phyloP scores from a whole-genome alignment of 2,329 filamentous ascomycete species.

The Claviceps capensis region DNA sequence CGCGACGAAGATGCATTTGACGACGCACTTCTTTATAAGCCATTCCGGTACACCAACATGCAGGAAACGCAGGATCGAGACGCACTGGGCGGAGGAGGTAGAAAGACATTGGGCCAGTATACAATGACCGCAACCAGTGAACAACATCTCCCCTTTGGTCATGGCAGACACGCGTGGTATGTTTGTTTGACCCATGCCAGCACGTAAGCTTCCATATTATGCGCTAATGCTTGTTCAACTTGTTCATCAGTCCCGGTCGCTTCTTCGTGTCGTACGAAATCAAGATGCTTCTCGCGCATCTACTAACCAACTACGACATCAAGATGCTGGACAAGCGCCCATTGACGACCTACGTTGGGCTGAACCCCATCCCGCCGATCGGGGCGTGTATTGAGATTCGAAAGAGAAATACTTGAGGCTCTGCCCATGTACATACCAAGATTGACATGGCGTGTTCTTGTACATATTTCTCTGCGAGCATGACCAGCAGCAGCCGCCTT shows the following conservation, averaged over 20 bases:
- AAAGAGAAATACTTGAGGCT: constrained; percentile 2
- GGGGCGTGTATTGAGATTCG: constrained; percentile 16
- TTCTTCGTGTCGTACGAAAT: constrained; percentile 43
- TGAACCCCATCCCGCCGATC: constrained; percentile 21
- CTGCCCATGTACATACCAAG: not conserved
- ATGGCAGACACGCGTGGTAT: constrained; percentile 38
- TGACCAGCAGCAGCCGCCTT: no score
- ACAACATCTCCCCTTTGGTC: constrained; percentile 39
- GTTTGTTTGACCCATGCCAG: not conserved
- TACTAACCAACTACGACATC: constrained; percentile 39
- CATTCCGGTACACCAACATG: constrained; percentile 32
- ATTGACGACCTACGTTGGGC: constrained; percentile 28
- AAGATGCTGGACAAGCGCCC: constrained; percentile 26
- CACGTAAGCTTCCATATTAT: not conserved
- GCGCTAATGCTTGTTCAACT: not conserved
- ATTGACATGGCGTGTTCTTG: not conserved
- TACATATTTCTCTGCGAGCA: no score
- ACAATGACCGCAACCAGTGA: constrained; percentile 39
- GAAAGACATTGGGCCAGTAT: constrained; percentile 21
- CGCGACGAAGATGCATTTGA: constrained; percentile 31
- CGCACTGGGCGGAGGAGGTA: constrained; percentile 8
- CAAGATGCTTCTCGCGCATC: constrained; percentile 38
- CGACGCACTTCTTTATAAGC: constrained; percentile 29
- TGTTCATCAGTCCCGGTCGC: constrained; percentile 28
- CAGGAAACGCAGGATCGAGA: constrained; percentile 24